Evolutionary conservation across 345 rosid species (phyloP), one percentile per base, ranked within the genome.

Genomic region (Acer saccharum): DNA sequence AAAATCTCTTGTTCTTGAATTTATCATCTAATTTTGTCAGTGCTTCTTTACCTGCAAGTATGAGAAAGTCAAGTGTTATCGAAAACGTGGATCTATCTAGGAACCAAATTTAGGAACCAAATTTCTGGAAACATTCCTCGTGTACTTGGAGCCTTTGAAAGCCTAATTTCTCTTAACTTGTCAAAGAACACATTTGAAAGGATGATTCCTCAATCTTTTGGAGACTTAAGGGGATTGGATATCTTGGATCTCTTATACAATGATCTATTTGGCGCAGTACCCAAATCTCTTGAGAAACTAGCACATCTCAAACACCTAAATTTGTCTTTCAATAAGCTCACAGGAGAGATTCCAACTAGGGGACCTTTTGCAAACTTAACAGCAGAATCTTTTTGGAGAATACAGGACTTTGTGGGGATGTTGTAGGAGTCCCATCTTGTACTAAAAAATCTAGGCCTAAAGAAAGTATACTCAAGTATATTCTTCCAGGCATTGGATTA

Each of bases 321-420:
- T 41, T 43, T 83, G 70, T 76, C 83, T 66, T 77, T 74, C 57
- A 83, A 83, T n/a, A 43, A 32, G 72, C 71, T 83, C 17, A 69
- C 65, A 25, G 84, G 84, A 17, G 25, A 79, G 64, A 65, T 83
- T 83, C 81, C 74, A 4, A 52, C n/a, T 25, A 43, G 46, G 13
- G 74, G 74, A 32, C 62, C 43, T 32, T 71, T 71, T 52, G 63
- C 20, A 23, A 71, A 71, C 44, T 13, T 52, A 2, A 71, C 74
- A 10, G 74, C 74, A 48, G 12, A 23, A 71, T 71, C 74, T 21
- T 71, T 32, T 7, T 71, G n/a, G 74, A 25, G 63, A 71, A 71
- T 54, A 10, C 10, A 54, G 74, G 0, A 71, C 61, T 71, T 32
- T 71, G 74, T 55, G 63, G 74, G 41, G 7, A 71, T 13, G 0